Conservation (phyloP, 169 alveolate genomes). For the Babesia gibsoni region DNA sequence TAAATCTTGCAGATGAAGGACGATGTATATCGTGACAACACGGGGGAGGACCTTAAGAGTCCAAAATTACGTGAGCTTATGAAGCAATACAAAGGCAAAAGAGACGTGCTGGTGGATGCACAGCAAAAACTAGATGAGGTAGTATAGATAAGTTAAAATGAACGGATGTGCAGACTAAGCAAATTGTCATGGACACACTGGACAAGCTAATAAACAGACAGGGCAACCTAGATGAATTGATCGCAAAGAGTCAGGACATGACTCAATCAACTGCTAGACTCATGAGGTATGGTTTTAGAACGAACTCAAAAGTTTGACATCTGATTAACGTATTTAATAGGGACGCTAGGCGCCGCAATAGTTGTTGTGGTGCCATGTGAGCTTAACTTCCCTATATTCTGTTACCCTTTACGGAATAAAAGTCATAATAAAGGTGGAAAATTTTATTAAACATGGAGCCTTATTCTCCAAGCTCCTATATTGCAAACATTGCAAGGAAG, state of each 20-base stretch:
- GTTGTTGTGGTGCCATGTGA: constrained; percentile 60
- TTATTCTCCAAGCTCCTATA: constrained; percentile 46
- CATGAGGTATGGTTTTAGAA: constrained; percentile 61
- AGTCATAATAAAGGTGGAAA: background rate
- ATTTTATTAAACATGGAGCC: constrained; percentile 28
- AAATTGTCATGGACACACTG: constrained; percentile 62
- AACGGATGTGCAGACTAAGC: constrained; percentile 20
- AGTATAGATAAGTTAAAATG: background rate
- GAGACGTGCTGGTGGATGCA: constrained; percentile 60
- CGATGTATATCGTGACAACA: constrained; percentile 40
- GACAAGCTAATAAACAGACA: constrained; percentile 55
- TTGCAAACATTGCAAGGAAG: constrained; percentile 45
- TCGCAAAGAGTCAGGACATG: constrained; percentile 70
- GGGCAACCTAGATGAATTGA: constrained; percentile 64
- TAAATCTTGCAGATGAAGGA: constrained; percentile 15
- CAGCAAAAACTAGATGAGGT: constrained; percentile 64
- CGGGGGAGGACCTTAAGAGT: constrained; percentile 41
- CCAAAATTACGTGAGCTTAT: constrained; percentile 42
- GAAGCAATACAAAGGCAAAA: constrained; percentile 56
- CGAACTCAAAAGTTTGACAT: background rate
- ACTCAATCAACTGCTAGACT: constrained; percentile 66
- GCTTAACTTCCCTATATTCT: background rate
- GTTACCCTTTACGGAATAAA: background rate
- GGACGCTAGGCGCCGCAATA: constrained; percentile 62
- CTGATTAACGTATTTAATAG: background rate